Base-by-base conservation (phyloP, 352 stramenopile species). In the Thalassiosira hispida region DNA sequence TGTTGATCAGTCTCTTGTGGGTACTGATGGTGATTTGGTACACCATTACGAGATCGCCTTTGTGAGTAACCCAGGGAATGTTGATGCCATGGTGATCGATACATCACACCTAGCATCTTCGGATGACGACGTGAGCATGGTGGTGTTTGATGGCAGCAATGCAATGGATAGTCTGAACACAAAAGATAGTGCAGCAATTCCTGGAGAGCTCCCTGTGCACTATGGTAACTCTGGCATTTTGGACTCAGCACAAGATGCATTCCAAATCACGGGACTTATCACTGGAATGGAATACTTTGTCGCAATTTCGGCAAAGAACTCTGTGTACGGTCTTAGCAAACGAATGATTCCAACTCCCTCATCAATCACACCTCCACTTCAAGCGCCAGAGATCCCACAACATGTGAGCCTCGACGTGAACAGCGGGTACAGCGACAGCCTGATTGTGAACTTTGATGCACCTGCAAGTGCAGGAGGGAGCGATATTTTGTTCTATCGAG, bases 41-140 rank as follows among this genome's bases (percentile, higher is more conserved):
- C 96, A 96, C 63, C 86, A 93, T 40, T 98, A 95, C 90, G 93
- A 91, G 57, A 87, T 98, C 65, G 96, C 93, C 16, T 98, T 98
- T 79, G 75, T 90, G 2, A 82, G 93, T 1, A 97, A 97, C 60
- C 92, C 92, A 27, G 95, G 95, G 9, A 95, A 93, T 69, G 95
- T 96, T 59, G 94, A 94, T 2, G 75, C 94, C 25, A 55, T 91
- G 9, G 59, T 86, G 33, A 49, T 87, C 9, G 86, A 91, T 68
- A 44, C 53, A 20, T 44, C 68, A 5, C 77, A 85, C 61, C 22
- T 89, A 20, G 57, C 35, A 53, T 81, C 70, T 8, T 56, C 70
- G 49, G 44, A 81, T 22, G 49, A 80, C 61, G 60, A 83, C 73
- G 80, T 72, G 23, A 77, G 61, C 59, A 68, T 86, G 8, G 49